phyloP scores from a whole-genome alignment of 495 filamentous ascomycete species.

The Talaromyces proteolyticus region DNA sequence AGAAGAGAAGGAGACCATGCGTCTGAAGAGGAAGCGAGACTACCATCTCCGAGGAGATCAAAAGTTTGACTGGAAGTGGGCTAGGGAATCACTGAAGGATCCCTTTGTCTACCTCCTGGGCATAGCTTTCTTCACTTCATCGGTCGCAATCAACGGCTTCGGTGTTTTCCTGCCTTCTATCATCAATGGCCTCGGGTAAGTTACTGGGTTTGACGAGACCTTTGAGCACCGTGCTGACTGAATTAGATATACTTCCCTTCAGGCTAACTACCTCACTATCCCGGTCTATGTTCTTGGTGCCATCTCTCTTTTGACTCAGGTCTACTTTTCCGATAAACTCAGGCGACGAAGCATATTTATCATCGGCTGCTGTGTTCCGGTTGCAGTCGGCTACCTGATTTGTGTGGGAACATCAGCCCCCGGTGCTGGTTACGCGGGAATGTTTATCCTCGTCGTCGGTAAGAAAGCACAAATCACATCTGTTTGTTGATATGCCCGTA shows the following conservation, averaged over 20 bases:
- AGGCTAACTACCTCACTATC: conserved; percentile 13
- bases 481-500: neutral
- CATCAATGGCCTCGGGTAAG: conserved; percentile 1
- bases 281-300: conserved; percentile 26
- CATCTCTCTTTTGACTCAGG: conserved; percentile 24
- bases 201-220: neutral
- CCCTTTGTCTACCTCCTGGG: conserved; percentile 5
- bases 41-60: neutral
- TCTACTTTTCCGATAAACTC: conserved; percentile 26
- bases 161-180: neutral
- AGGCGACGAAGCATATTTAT: conserved; percentile 36
- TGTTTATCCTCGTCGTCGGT: conserved; percentile 21
- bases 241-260: neutral
- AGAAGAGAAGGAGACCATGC: conserved; percentile 9
- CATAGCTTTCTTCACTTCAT: conserved; percentile 2
- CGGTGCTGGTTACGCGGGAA: conserved; percentile 25
- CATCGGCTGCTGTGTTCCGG: conserved; percentile 16
- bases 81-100: neutral
- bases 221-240: neutral
- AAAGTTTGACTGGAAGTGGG: conserved; percentile 3
- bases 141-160: conserved; percentile 3
- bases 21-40: conserved; percentile 1
- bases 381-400: conserved; percentile 23
- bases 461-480: neutral
- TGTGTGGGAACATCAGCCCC: conserved; percentile 22